phyloP scores from a whole-genome alignment of 495 filamentous ascomycete species.

The Trypethelium eluteriae region DNA sequence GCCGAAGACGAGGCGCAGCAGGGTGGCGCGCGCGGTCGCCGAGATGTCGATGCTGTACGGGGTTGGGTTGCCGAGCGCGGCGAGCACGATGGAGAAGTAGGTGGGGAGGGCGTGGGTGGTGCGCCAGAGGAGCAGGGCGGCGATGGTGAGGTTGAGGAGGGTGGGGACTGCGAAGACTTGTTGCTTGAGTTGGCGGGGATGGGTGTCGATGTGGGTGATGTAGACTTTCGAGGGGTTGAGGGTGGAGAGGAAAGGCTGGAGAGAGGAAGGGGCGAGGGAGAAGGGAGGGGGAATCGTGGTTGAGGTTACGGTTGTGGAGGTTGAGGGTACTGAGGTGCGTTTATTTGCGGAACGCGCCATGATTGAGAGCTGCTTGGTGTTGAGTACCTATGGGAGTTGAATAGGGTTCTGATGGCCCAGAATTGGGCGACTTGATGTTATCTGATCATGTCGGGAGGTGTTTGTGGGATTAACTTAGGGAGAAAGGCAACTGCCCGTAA shows the following conservation, averaged over 20 bases:
- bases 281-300: conserved; percentile 54
- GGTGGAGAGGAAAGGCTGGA: conserved; percentile 53
- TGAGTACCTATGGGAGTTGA: not conserved
- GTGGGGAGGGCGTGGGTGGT: conserved; percentile 53
- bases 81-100: conserved; percentile 56
- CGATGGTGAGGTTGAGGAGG: conserved; percentile 58
- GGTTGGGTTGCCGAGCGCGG: conserved; percentile 53
- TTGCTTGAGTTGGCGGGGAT: conserved; percentile 56
- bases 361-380: not conserved
- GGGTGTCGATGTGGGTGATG: conserved; percentile 67
- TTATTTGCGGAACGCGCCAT: not conserved
- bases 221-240: conserved; percentile 62
- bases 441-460: not conserved
- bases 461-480: not conserved
- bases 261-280: conserved; percentile 47
- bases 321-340: not conserved
- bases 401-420: not conserved
- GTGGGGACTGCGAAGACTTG: conserved; percentile 69
- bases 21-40: conserved; percentile 42
- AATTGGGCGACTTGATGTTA: not conserved
- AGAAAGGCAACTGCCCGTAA: no score
- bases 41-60: conserved; percentile 51
- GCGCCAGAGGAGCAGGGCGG: conserved; percentile 52
- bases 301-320: conserved; percentile 11
- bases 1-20: conserved; percentile 43